Evolutionary conservation across 2,329 filamentous ascomycete species (phyloP), one percentile per base, ranked within the genome.

Genomic region (Parascedosporium putredinis): DNA sequence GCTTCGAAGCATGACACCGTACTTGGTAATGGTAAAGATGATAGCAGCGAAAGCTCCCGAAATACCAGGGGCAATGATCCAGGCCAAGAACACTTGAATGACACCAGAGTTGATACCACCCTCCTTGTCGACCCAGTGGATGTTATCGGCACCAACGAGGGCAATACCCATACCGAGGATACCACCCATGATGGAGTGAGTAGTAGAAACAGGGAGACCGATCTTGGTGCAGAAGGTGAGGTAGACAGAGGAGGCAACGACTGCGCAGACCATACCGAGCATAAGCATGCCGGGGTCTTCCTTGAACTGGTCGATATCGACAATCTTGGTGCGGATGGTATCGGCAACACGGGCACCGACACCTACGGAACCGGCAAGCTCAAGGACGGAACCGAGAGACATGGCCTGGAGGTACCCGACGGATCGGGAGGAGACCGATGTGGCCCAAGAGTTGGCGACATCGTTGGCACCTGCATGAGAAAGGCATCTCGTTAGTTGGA

Each of bases 381-480:
- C 80, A 67, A 81, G 79, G 53, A 82, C 59, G 43, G 73, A 71
- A 31, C 74, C 78, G 25, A 78, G 64, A 8, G 72, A 55, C 76
- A 80, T 78, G 55, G 76, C 79, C 61, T 83, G 78, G 50, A 75
- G 54, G 61, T 82, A 77, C 20, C 75, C 74, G 43, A 84, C 64
- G 51, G 83, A 86, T 34, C 82, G 72, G 4, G 83, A 86, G 2
- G 81, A 84, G 52, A 87, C 84, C 55, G 78, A 83, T 23, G 81
- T 85, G 12, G 83, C 83, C 78, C 81, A 88, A 2, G 82, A 78
- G 69, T 87, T 88, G 64, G 84, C 83, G 52, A 87, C 83, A 83
- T 87, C 84, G 67, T 81, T 71, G 62, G 60, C 65, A 57, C 67
- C 68, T 64, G 57, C n/a, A n/a, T n/a, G n/a, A n/a, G 5, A 29